A percentile compares a stretch with the other conserved stretches of the same genome.
phyloP scores from a whole-genome alignment of 805 yeast genomes.

The Candida pseudofarinosa region DNA sequence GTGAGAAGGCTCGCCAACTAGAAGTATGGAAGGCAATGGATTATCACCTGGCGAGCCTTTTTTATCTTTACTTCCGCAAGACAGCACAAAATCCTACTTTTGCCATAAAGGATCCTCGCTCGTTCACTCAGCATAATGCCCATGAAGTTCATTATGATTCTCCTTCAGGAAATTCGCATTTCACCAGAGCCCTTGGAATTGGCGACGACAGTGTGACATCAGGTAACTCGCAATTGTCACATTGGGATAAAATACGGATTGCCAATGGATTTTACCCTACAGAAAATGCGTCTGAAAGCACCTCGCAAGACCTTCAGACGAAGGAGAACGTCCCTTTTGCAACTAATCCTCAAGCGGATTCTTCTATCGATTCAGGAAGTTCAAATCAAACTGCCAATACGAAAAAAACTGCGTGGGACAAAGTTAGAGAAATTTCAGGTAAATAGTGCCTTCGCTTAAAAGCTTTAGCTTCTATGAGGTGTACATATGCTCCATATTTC shows the following conservation, averaged over 20 bases:
- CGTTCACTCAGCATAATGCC: conserved; percentile 19
- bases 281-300: not conserved
- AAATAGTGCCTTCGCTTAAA: not conserved
- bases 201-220: conserved; percentile 4
- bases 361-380: not conserved
- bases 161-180: conserved; percentile 4
- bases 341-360: not conserved
- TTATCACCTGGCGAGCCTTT: conserved; percentile 31
- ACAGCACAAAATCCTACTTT: conserved; percentile 50
- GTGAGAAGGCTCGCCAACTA: conserved; percentile 13
- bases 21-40: conserved; percentile 36
- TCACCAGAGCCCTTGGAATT: conserved; percentile 5
- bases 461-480: not conserved
- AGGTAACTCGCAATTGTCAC: conserved; percentile 9
- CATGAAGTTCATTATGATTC: conserved; percentile 29
- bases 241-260: conserved; percentile 35
- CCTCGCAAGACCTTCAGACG: not conserved
- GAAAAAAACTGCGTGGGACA: conserved; percentile 18
- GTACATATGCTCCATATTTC: too few species aligned
- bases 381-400: not conserved
- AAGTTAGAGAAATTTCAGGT: conserved; percentile 7
- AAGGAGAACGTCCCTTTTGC: not conserved
- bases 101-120: conserved; percentile 54
- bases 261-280: conserved; percentile 23
- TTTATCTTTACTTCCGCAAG: conserved; percentile 45